Conservation (phyloP, 169 alveolate species). For the Cryptosporidium xiaoi region DNA sequence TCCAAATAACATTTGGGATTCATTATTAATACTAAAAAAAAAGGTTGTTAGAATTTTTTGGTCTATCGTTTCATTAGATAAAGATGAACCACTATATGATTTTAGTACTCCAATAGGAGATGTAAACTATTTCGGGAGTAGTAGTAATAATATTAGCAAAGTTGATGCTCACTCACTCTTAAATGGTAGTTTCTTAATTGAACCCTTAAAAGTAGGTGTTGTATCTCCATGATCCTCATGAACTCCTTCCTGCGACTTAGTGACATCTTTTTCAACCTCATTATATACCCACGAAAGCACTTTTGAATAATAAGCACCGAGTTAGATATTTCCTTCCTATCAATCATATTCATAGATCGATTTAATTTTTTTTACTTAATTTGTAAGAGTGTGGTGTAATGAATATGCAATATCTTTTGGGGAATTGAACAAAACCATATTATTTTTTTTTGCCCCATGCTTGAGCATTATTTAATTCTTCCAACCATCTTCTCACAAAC, state of each 20-base stretch:
- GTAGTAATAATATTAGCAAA: not conserved
- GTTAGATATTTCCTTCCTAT: not conserved
- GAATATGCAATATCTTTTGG: too few species aligned
- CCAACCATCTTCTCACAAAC: too few species aligned
- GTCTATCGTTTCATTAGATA: constrained; percentile 13
- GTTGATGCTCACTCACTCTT: not conserved
- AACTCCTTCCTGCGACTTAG: constrained; percentile 17
- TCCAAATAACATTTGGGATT: not conserved
- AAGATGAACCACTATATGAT: constrained; percentile 7
- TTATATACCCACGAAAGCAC: constrained; percentile 47
- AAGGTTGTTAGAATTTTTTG: not conserved
- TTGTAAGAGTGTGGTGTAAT: too few species aligned
- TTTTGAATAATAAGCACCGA: constrained; percentile 28
- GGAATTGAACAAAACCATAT: too few species aligned
- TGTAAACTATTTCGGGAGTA: not conserved
- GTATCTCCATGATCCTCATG: constrained; percentile 22
- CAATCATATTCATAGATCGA: not conserved
- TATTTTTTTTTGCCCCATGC: too few species aligned
- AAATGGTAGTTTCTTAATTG: not conserved
- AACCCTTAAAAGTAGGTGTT: constrained; percentile 8
- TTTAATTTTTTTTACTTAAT: too few species aligned
- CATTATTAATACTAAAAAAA: not conserved
- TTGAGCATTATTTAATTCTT: too few species aligned
- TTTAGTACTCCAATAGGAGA: constrained; percentile 2
- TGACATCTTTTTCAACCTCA: constrained; percentile 19